Base-by-base conservation (phyloP, 2,329 filamentous ascomycete species). In the Mycogone perniciosa region DNA sequence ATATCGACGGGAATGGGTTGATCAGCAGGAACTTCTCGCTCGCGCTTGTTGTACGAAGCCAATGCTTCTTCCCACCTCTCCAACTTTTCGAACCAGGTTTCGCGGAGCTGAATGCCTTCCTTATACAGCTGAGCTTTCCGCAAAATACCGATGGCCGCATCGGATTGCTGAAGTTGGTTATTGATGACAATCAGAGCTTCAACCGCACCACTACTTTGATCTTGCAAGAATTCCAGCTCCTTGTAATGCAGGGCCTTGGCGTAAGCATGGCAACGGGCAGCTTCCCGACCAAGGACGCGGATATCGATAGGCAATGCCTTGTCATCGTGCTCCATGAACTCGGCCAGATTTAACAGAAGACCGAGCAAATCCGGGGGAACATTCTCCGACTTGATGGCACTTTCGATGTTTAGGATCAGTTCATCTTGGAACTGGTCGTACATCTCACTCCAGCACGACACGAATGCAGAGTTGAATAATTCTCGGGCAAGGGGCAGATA, bases 321-420 rank as follows among this genome's bases (percentile, higher is more conserved):
- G 67, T 99, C 93, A 61, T 99, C 95, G 63, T 99, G 93, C 66
- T 99, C 93, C 93, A 99, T 99, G 67, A 99, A 99, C 66, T 99
- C 93, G 26, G 93, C 93, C 46, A 99, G 78, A 63, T 99, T 99
- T 44, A 99, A 81, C 30, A 99, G 76, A 45, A 96, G 86, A 54
- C 96, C 92, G 7, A 99, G 76, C 57, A 99, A 86, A 67, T 99
- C 95, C 0, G 95, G 93, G 0, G 93, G 92, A 9, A 99, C 95
- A 60, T 96, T 92, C 47, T 92, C 87, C 4, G 92, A 97, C 49
- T 90, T 93, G 59, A 99, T 87, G 1, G 95, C 93, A 55, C 88
- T 89, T 67, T 99, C 93, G 47, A 99, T 95, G 27, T 95, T 95
- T 48, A 87, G 85, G 46, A 99, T 95, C 38, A 99, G 80, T 66